Evolutionary conservation across 495 filamentous ascomycete species (phyloP).

Genomic region (Penicillium desertorum): DNA sequence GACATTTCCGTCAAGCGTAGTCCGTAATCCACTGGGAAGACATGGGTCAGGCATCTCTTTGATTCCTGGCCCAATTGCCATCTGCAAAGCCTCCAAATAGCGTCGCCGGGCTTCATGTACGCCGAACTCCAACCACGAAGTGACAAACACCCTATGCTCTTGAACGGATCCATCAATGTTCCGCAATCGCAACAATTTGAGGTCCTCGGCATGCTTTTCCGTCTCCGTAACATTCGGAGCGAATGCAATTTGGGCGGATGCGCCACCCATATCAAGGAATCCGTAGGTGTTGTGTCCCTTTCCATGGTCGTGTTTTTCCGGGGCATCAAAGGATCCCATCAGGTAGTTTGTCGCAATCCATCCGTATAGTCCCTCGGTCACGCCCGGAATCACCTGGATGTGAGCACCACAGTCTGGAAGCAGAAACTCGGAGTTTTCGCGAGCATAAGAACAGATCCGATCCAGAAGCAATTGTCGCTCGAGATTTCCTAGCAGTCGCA

Average conservation of each 20-base stretch:
- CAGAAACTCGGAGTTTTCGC: constrained; percentile 73
- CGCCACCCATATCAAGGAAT: constrained; percentile 97
- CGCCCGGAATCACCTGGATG: constrained; percentile 94
- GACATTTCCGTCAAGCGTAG: constrained; percentile 58
- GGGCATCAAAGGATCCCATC: constrained; percentile 87
- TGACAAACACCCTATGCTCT: constrained; percentile 89
- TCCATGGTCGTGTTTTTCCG: constrained; percentile 69
- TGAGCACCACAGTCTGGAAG: constrained; percentile 88
- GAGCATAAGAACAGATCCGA: constrained; percentile 82
- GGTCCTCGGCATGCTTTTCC: constrained; percentile 83
- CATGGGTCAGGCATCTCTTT: constrained; percentile 88
- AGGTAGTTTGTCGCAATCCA: constrained; percentile 99
- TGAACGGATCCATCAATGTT: constrained; percentile 70
- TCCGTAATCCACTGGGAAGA: constrained; percentile 73
- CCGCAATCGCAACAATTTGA: constrained; percentile 81
- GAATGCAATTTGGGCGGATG: constrained; percentile 96
- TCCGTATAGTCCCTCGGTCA: constrained; percentile 96
- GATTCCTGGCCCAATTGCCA: constrained; percentile 50
- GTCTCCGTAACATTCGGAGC: constrained; percentile 91
- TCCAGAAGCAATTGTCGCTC: constrained; percentile 70
- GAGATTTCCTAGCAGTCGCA: constrained; percentile 78
- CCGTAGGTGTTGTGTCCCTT: constrained; percentile 95
- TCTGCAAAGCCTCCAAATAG: constrained; percentile 70
- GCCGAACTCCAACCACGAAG: constrained; percentile 95
- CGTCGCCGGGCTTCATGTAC: constrained; percentile 84